phyloP scores from a whole-genome alignment of 257 asterid genomes.

The Przewalskia tangutica region DNA sequence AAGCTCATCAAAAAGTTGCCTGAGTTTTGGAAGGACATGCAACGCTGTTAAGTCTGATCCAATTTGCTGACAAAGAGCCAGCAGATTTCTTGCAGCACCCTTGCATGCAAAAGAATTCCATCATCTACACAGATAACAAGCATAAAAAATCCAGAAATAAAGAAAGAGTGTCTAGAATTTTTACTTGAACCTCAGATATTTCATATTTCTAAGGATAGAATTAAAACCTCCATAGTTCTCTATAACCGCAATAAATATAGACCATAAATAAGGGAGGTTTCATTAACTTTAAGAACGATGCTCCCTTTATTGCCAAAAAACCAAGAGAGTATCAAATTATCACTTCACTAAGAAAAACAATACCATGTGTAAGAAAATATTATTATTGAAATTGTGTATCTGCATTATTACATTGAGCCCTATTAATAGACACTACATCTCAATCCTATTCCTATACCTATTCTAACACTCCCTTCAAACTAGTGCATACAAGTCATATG shows the following conservation, averaged over 20 bases:
- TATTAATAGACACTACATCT: too few relatives aligned
- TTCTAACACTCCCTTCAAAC: too few relatives aligned
- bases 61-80: slow-evolving; percentile 75
- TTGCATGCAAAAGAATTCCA: slow-evolving; percentile 27
- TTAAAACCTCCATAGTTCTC: not conserved
- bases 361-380: too few relatives aligned
- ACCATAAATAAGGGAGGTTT: not conserved
- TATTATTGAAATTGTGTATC: too few relatives aligned
- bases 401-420: too few relatives aligned
- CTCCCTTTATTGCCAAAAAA: not conserved
- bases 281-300: not conserved
- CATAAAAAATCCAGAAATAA: not conserved
- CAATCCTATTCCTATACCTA: too few relatives aligned
- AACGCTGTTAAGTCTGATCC: slow-evolving; percentile 74
- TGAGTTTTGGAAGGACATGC: slow-evolving; percentile 80
- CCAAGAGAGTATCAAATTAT: not conserved
- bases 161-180: not conserved
- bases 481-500: too few relatives aligned
- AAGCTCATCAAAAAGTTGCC: slow-evolving; percentile 68
- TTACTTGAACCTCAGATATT: not conserved
- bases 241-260: not conserved
- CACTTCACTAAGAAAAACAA: not conserved
- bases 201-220: not conserved
- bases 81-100: slow-evolving; percentile 70
- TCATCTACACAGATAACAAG: slow-evolving; percentile 11